Percentiles rank a stretch among this genome's conserved stretches.
Evolutionary conservation across 805 yeast genomes (phyloP).

Genomic region (Candida jianshihensis): DNA sequence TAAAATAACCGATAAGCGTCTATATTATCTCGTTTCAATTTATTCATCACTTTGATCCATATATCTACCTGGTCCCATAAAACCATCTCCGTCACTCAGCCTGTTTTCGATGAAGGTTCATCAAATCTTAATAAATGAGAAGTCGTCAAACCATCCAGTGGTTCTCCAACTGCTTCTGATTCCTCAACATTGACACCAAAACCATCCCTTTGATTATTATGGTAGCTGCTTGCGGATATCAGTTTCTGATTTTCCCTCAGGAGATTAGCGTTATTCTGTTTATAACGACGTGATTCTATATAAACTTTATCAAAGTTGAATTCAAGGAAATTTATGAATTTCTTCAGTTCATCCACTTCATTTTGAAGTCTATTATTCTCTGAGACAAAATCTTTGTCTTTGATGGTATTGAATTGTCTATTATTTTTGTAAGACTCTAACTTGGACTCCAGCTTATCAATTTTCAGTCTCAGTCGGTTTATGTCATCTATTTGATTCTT

Average conservation of each 20-base stretch:
- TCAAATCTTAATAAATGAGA: too few species aligned
- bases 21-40: too few species aligned
- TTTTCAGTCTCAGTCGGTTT: constrained; percentile 5
- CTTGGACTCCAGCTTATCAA: constrained; percentile 4
- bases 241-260: constrained; percentile 10
- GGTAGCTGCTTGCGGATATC: constrained; percentile 3
- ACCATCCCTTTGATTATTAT: constrained; percentile 3
- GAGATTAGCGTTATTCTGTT: constrained; percentile 7
- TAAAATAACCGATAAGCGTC: too few species aligned
- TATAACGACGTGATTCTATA: constrained; percentile 1
- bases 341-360: constrained; percentile 13
- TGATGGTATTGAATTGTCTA: too few species aligned
- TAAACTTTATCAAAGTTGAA: constrained; percentile 9
- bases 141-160: too few species aligned
- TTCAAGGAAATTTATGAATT: constrained; percentile 15
- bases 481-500: constrained; percentile 4
- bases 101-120: too few species aligned
- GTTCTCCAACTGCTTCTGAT: too few species aligned
- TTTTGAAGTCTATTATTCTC: constrained; percentile 5
- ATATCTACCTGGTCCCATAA: too few species aligned
- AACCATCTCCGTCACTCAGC: too few species aligned
- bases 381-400: constrained; percentile 3
- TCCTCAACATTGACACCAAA: too few species aligned
- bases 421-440: background rate
- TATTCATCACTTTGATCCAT: too few species aligned